Evolutionary conservation across 345 rosid species (phyloP).

Genomic region (Lenwebbia sp.): DNA sequence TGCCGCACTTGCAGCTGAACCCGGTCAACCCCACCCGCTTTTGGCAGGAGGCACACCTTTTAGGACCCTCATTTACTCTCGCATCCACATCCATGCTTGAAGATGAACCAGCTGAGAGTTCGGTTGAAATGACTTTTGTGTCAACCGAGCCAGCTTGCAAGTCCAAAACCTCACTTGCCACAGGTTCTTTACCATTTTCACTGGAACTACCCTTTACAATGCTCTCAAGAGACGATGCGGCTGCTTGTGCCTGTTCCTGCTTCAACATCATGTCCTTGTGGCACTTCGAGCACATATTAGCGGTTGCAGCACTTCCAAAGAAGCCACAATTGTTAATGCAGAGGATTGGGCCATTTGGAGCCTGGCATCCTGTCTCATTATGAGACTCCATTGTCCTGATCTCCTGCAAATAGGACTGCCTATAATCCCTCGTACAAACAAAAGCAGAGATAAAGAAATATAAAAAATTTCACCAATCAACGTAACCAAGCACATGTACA

Average conservation of each 20-base stretch:
- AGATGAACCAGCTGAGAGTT: conserved; percentile 5
- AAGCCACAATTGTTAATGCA: conserved; percentile 49
- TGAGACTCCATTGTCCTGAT: conserved; percentile 30
- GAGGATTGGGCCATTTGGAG: conserved; percentile 36
- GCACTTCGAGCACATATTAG: conserved; percentile 55
- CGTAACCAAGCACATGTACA: not conserved
- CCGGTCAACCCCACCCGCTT: conserved; percentile 61
- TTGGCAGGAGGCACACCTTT: conserved; percentile 38
- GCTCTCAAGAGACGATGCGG: conserved; percentile 31
- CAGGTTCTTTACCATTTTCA: conserved; percentile 16
- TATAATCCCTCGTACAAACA: not conserved
- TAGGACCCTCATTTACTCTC: conserved; percentile 32
- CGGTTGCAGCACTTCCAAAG: conserved; percentile 50
- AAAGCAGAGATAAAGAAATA: not conserved
- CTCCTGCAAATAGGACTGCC: conserved; percentile 10
- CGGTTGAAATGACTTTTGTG: conserved; percentile 3
- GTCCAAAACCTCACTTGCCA: conserved; percentile 2
- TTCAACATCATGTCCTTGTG: conserved; percentile 38
- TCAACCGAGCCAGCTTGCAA: conserved; percentile 13
- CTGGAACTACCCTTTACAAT: conserved; percentile 24
- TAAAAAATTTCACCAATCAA: not conserved
- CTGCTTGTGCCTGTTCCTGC: conserved; percentile 34
- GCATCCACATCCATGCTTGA: conserved; percentile 2
- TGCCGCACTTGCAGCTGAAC: conserved; percentile 55
- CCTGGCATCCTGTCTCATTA: conserved; percentile 46